Base-by-base conservation (phyloP, 305 asterid species). In the Fraxinus dipetala region DNA sequence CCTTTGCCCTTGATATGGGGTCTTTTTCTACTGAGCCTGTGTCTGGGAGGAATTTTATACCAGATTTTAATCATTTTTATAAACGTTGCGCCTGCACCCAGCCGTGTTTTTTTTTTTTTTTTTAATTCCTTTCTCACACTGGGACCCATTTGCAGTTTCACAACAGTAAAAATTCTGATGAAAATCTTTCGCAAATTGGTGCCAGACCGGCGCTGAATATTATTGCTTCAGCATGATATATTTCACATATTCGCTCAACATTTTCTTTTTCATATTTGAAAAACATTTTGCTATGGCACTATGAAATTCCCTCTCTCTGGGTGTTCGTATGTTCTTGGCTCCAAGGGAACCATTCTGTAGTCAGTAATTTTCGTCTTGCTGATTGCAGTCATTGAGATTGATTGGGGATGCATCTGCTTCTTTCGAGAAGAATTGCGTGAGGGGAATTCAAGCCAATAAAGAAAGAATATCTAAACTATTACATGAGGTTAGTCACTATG, bases 351-450 rank as follows among this genome's bases (percentile, higher is more conserved):
- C 63, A 51, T 73, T 73, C n/a, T 79, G 72, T 14, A 72, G 24
- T 76, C 34, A 28, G 54, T 54, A 48, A 81, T 79, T 78, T 78
- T 79, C 20, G 28, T 54, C 73, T 43, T 76, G 78, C 45, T 70
- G 83, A 54, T 51, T 10, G 2, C 83, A 95, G 99, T 94, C 99
- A 1, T 76, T 93, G 86, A 92, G 98, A 92, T 87, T 94, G 95
- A 89, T 95, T 73, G 99, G 94, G 51, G 99, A 95, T 85, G 96
- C 99, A 79, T 95, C 97, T 63, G 90, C 90, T 82, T 95, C 99
- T 40, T 94, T 95, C 79, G 99, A 95, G 87, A 94, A 95, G 94
- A 95, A 95, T 75, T 95, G 98, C 81, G 97, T 91, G 80, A 85
- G 97, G 76, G 98, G 97, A 79, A 95, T 95, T 85, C 92, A 89